phyloP scores from a whole-genome alignment of 1,284 basidiomycete genomes.

The Ustilago loliicola region DNA sequence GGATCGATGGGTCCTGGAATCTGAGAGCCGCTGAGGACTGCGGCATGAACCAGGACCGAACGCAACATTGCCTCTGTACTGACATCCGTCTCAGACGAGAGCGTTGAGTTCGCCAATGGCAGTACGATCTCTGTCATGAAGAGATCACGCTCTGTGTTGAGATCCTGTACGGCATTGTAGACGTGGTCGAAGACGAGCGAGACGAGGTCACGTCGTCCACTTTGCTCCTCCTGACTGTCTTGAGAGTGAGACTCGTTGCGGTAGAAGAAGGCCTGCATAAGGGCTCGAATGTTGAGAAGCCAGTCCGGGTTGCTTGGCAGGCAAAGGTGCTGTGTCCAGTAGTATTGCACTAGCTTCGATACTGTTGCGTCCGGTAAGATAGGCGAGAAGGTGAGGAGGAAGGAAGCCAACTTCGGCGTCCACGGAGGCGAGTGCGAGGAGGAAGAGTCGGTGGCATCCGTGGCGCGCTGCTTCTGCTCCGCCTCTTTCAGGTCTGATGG shows the following conservation, averaged over 20 bases:
- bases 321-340: conserved; percentile 62
- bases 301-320: conserved; percentile 64
- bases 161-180: conserved; percentile 64
- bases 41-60: conserved; percentile 63
- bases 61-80: conserved; percentile 54
- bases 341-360: conserved; percentile 61
- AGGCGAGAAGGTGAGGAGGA: conserved; percentile 64
- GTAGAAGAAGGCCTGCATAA: conserved; percentile 65
- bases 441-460: conserved; percentile 20
- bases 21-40: conserved; percentile 54
- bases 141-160: conserved; percentile 56
- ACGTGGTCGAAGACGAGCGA: conserved; percentile 64
- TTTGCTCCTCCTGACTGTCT: conserved; percentile 5
- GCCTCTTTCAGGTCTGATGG: conserved; percentile 21
- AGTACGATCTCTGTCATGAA: conserved; percentile 63
- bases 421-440: conserved; percentile 41
- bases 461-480: conserved; percentile 16
- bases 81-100: conserved; percentile 52
- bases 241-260: conserved; percentile 44
- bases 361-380: conserved; percentile 62
- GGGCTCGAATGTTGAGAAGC: conserved; percentile 61
- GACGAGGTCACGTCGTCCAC: conserved; percentile 54
- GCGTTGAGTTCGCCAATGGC: conserved; percentile 57
- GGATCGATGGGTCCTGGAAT: conserved; percentile 48
- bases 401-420: conserved; percentile 58